Percentiles rank a stretch among this genome's conserved stretches.
Evolutionary conservation across 2,329 filamentous ascomycete genomes (phyloP).

Genomic region (Diaporthe sp.): DNA sequence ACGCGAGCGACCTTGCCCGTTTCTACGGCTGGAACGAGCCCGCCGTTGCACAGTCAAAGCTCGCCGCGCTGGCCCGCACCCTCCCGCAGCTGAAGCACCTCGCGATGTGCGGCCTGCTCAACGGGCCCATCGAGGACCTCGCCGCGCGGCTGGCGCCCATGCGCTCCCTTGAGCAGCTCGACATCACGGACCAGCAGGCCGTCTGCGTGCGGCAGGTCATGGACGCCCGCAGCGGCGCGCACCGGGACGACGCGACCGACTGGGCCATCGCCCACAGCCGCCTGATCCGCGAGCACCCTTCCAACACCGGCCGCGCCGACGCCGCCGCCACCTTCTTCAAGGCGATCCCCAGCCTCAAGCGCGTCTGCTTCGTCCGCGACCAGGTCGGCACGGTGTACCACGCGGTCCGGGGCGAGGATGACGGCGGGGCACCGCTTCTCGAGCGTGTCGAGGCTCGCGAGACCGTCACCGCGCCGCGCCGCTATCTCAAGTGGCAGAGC

Average conservation of each 20-base stretch:
- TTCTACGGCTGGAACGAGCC: slow-evolving; percentile 15
- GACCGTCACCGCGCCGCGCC: slow-evolving; percentile 14
- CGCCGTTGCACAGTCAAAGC: neutral
- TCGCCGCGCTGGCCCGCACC: slow-evolving; percentile 22
- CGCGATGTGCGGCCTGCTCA: slow-evolving; percentile 36
- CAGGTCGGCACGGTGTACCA: slow-evolving; percentile 35
- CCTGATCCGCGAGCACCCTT: slow-evolving; percentile 13
- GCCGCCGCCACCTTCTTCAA: slow-evolving; percentile 37
- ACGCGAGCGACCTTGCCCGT: neutral
- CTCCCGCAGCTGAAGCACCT: slow-evolving; percentile 37
- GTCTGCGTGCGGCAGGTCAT: slow-evolving; percentile 2
- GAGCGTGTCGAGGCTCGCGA: slow-evolving; percentile 26
- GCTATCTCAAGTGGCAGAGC: slow-evolving; percentile 23
- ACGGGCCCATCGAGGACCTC: slow-evolving; percentile 28
- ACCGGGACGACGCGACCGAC: slow-evolving; percentile 17
- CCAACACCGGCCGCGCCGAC: slow-evolving; percentile 20
- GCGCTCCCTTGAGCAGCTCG: slow-evolving; percentile 37
- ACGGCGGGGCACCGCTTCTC: neutral
- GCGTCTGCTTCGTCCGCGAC: slow-evolving; percentile 39
- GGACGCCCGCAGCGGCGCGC: neutral
- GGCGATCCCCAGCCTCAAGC: slow-evolving; percentile 26
- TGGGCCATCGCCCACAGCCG: slow-evolving; percentile 38
- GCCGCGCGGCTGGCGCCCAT: slow-evolving; percentile 22
- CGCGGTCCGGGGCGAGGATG: slow-evolving; percentile 4
- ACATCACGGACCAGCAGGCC: slow-evolving; percentile 39